Conservation (phyloP, 176 grass and related monocot genomes). For the Saccharum spontaneum region DNA sequence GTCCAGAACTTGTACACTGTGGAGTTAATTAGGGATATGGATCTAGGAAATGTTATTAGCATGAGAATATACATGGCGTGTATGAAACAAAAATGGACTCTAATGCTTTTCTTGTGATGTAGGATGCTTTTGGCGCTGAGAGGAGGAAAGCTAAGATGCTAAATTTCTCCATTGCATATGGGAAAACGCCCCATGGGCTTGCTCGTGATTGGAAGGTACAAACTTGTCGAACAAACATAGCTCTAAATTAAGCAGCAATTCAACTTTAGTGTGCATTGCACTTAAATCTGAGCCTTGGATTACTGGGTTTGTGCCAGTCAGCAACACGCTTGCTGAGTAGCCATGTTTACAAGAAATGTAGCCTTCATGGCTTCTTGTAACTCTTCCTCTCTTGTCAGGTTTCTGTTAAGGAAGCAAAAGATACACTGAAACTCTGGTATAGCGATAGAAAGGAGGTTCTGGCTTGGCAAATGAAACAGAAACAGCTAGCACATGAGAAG, state of each 20-base stretch:
- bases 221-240: background rate
- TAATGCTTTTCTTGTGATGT: conserved; percentile 40
- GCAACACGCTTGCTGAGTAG: background rate
- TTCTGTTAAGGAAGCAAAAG: conserved; percentile 69
- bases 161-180: conserved; percentile 98
- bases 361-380: background rate
- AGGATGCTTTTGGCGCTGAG: conserved; percentile 97
- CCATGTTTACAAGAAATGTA: conserved; percentile 7
- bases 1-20: background rate
- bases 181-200: conserved; percentile 87
- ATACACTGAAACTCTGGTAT: conserved; percentile 84
- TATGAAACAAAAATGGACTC: conserved; percentile 4
- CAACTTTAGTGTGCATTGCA: background rate
- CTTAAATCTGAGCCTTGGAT: background rate
- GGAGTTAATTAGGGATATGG: background rate
- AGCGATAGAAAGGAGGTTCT: conserved; percentile 79
- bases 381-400: conserved; percentile 55
- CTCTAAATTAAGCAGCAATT: conserved; percentile 20
- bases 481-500: conserved; percentile 46
- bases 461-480: conserved; percentile 69
- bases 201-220: conserved; percentile 97
- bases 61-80: background rate
- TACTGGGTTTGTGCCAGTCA: conserved; percentile 3
- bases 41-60: conserved; percentile 10
- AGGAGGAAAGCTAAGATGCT: conserved; percentile 99